Evolutionary conservation across 2,329 filamentous ascomycete genomes (phyloP), one percentile per base, ranked within the genome.

Genomic region (Thielaviopsis euricoi): DNA sequence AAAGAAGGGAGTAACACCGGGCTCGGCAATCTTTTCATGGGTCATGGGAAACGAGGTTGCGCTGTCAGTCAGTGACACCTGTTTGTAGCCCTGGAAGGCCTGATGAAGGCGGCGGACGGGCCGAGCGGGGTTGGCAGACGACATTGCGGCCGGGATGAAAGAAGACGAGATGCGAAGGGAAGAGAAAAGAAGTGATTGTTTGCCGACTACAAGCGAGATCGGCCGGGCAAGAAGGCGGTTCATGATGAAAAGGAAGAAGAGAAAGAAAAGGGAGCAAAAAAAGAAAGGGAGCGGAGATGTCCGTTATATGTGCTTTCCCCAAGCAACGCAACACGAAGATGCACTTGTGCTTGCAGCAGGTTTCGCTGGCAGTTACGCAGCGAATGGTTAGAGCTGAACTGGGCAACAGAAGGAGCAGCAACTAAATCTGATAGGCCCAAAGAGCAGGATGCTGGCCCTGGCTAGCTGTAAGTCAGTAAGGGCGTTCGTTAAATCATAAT

Each of bases 1-100:
- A 69, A 93, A 93, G 74, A 86, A 89, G 26, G 82, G 85, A 15
- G 87, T 91, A 68, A 90, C 80, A 64, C 78, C 71, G 43, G 85
- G 82, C 60, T 79, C 71, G 64, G 78, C 66, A 65, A 89, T 82
- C 72, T 81, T 82, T 57, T 86, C 83, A 73, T 93, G 87, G 22
- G 76, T 81, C 57, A 76, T 85, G 25, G 85, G 86, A 70, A 84
- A 91, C 68, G 71, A 77, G 52, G 76, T 76, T 12, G 79, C 73
- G 21, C 76, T 79, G 58, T 76, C 80, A 50, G 76, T 73, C 56
- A 82, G 71, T 17, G 75, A 74, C 52, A 73, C 73, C 37, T 61
- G 59, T 40, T 55, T 53, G 56, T 60, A 53, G 53, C 49, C 55
- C 12, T 52, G 33, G 7, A 58, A 33, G 17, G 59, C 73, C 26